phyloP scores from a whole-genome alignment of 345 rosid genomes.

The Xanthoceras sorbifolium region DNA sequence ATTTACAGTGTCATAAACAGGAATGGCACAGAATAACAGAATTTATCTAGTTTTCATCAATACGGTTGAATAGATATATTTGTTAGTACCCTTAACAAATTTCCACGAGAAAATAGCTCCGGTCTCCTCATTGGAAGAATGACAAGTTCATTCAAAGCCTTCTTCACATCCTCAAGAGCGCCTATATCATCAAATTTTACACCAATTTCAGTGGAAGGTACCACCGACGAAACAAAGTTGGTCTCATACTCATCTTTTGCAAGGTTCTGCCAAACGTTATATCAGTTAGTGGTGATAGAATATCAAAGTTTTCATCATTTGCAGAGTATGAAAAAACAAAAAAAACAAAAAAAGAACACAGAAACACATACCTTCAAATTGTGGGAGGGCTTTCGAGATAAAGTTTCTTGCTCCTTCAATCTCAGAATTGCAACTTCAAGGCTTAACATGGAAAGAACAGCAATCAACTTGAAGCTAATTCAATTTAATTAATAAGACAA shows the following conservation, averaged over 20 bases:
- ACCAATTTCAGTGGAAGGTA: conserved; percentile 92
- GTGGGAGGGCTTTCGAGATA: conserved; percentile 64
- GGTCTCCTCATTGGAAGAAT: conserved; percentile 99
- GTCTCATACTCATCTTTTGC: conserved; percentile 91
- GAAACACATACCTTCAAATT: conserved; percentile 68
- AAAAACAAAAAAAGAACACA: background rate
- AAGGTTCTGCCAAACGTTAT: conserved; percentile 55
- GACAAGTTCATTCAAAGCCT: conserved; percentile 88
- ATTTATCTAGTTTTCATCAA: background rate
- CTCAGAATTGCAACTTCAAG: conserved; percentile 80
- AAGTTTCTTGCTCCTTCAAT: conserved; percentile 77
- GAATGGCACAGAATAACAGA: background rate
- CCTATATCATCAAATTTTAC: conserved; percentile 92
- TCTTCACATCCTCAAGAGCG: conserved; percentile 96
- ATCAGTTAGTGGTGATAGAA: conserved; percentile 25
- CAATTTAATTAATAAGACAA: background rate
- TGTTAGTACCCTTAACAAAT: conserved; percentile 75
- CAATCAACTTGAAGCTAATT: conserved; percentile 24
- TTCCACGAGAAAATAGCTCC: conserved; percentile 87
- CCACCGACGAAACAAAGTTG: conserved; percentile 88
- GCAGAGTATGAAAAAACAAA: background rate
- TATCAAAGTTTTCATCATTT: conserved; percentile 19
- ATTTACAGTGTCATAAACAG: conserved; percentile 13
- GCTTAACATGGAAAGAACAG: conserved; percentile 51
- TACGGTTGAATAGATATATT: conserved; percentile 1